Evolutionary conservation across 192 early-diverging fungal species (phyloP).

Genomic region (Chytriomyces hyalinus): DNA sequence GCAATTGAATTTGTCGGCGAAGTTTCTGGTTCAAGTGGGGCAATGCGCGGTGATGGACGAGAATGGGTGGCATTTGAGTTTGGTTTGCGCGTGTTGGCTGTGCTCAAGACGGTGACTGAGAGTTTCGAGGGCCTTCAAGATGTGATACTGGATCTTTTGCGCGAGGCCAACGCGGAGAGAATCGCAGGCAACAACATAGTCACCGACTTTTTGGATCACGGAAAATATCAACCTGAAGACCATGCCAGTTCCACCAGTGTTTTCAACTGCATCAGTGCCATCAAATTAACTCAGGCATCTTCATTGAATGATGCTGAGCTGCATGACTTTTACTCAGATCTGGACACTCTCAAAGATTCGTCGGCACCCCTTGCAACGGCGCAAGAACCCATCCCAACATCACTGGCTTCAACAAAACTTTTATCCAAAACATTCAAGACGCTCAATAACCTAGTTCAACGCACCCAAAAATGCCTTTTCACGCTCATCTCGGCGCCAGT

Average conservation of each 20-base stretch:
- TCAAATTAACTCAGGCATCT: conserved; percentile 54
- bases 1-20: conserved; percentile 55
- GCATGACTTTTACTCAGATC: conserved; percentile 7
- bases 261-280: conserved; percentile 43
- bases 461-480: conserved; percentile 62
- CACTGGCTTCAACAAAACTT: background rate
- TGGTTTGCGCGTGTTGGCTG: conserved; percentile 65
- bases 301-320: conserved; percentile 61
- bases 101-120: conserved; percentile 53
- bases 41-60: conserved; percentile 30
- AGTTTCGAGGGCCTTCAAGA: conserved; percentile 51
- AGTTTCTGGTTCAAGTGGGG: conserved; percentile 38
- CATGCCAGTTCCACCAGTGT: background rate
- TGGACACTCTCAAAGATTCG: background rate
- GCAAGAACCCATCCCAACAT: background rate
- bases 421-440: background rate
- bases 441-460: conserved; percentile 40
- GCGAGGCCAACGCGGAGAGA: background rate
- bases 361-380: background rate
- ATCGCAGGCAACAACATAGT: background rate
- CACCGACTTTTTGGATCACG: conserved; percentile 20
- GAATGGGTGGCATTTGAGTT: conserved; percentile 71
- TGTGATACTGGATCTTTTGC: conserved; percentile 19
- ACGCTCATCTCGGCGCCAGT: conserved; percentile 61
- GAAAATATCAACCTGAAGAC: conserved; percentile 30